Evolutionary conservation across 257 asterid species (phyloP).

Genomic region (Ilex asprella): DNA sequence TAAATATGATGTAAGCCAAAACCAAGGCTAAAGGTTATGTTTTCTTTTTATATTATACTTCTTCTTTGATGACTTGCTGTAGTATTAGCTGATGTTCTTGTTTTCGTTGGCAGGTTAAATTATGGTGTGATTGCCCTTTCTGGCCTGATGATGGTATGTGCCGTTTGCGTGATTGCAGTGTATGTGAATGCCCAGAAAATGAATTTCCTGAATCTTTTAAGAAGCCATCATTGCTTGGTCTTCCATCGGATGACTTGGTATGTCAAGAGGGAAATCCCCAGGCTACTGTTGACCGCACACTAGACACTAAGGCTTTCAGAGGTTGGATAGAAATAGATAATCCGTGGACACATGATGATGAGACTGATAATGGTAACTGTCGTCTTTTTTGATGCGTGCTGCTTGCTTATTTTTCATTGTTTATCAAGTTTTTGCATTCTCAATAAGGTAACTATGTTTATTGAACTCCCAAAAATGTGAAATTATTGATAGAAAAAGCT

Average conservation of each 20-base stretch:
- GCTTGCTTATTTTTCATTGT: slow-evolving; percentile 5
- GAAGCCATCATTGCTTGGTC: slow-evolving; percentile 38
- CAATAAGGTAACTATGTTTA: too few relatives aligned
- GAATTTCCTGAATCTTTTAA: slow-evolving; percentile 82
- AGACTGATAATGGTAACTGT: slow-evolving; percentile 77
- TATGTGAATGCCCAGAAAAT: slow-evolving; percentile 87
- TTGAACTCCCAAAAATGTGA: too few relatives aligned
- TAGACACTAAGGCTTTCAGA: slow-evolving; percentile 77
- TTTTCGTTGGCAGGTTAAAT: slow-evolving; percentile 53
- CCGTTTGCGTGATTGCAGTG: slow-evolving; percentile 89
- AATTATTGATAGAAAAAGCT: too few relatives aligned
- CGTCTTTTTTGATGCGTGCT: slow-evolving; percentile 10
- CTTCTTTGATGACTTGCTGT: too few relatives aligned
- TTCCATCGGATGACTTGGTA: slow-evolving; percentile 67
- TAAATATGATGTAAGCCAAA: too few relatives aligned
- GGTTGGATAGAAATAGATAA: slow-evolving; percentile 93
- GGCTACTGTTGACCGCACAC: slow-evolving; percentile 86
- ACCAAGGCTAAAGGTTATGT: too few relatives aligned
- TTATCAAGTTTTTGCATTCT: background rate
- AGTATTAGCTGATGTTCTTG: too few relatives aligned
- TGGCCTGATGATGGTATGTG: slow-evolving; percentile 99
- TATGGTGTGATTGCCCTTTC: slow-evolving; percentile 98
- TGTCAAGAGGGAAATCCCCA: slow-evolving; percentile 95
- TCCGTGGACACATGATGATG: slow-evolving; percentile 94
- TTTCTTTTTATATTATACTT: too few relatives aligned